phyloP scores from a whole-genome alignment of 805 yeast genomes.

The Pichia ethanolica region DNA sequence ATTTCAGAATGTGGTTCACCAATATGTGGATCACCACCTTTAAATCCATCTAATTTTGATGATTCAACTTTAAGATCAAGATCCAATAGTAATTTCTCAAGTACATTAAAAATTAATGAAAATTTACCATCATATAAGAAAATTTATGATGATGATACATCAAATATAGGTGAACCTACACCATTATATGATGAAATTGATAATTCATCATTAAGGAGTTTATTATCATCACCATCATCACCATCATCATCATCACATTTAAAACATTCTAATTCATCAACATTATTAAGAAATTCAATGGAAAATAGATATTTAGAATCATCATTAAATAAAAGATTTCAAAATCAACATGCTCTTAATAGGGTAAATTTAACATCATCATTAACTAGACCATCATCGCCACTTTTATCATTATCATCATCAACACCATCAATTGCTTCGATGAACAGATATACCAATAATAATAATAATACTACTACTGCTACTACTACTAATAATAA shows the following conservation, averaged over 20 bases:
- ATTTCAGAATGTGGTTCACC: not conserved
- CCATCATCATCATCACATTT: not conserved
- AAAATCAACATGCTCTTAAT: too few relatives aligned
- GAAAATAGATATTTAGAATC: not conserved
- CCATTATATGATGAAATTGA: conserved; percentile 17
- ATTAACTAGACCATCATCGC: not conserved
- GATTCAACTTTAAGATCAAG: not conserved
- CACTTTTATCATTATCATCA: not conserved
- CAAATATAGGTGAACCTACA: conserved; percentile 18
- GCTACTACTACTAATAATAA: too few relatives aligned
- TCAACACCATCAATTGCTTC: not conserved
- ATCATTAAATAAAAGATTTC: not conserved
- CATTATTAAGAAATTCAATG: not conserved
- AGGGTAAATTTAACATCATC: not conserved
- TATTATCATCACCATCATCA: not conserved
- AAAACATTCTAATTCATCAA: too few relatives aligned
- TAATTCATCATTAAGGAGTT: not conserved
- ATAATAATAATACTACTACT: too few relatives aligned
- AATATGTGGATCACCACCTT: not conserved
- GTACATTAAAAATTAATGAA: not conserved
- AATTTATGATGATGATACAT: conserved; percentile 24
- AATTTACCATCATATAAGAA: conserved; percentile 23
- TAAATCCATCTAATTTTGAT: not conserved
- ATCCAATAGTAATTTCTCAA: not conserved
- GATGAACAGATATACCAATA: not conserved